A percentile compares a stretch with the other conserved stretches of the same genome.
Evolutionary conservation across 768 basidiomycete species (phyloP).

Genomic region (Inosperma sp.): DNA sequence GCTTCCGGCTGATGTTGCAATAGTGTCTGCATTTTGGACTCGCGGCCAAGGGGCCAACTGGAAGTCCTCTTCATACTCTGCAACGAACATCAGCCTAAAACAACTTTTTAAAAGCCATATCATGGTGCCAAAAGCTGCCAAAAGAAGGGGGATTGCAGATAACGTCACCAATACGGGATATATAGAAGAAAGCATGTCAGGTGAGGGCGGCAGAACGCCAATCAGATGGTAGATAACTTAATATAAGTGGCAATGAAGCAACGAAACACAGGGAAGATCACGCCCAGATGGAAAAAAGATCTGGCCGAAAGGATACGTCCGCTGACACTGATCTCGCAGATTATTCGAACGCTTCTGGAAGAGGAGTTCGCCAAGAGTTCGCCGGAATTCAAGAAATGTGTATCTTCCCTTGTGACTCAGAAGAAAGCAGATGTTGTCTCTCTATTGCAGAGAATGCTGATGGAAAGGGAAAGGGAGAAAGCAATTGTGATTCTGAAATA

Average conservation of each 20-base stretch:
- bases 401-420: constrained; percentile 15
- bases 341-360: constrained; percentile 25
- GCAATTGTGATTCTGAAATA: constrained; percentile 62
- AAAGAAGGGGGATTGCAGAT: too few species aligned
- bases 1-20: too few species aligned
- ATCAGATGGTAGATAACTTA: too few species aligned
- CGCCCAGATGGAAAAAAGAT: constrained; percentile 15
- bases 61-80: too few species aligned
- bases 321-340: constrained; percentile 20
- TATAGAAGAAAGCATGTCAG: too few species aligned
- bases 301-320: constrained; percentile 3
- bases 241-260: constrained; percentile 20
- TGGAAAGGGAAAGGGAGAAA: constrained; percentile 71
- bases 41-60: too few species aligned
- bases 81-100: too few species aligned
- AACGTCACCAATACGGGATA: too few species aligned
- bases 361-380: constrained; percentile 61
- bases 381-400: constrained; percentile 53
- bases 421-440: constrained; percentile 48
- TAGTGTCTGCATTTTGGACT: too few species aligned
- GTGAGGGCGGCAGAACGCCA: too few species aligned
- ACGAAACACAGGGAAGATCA: constrained; percentile 18
- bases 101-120: too few species aligned
- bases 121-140: too few species aligned
- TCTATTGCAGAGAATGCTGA: constrained; percentile 71